These are phyloP conservation scores for Leonotis leonurus DNA, from an alignment of 257 asterid species.

Conservation along the genomic window DNA sequence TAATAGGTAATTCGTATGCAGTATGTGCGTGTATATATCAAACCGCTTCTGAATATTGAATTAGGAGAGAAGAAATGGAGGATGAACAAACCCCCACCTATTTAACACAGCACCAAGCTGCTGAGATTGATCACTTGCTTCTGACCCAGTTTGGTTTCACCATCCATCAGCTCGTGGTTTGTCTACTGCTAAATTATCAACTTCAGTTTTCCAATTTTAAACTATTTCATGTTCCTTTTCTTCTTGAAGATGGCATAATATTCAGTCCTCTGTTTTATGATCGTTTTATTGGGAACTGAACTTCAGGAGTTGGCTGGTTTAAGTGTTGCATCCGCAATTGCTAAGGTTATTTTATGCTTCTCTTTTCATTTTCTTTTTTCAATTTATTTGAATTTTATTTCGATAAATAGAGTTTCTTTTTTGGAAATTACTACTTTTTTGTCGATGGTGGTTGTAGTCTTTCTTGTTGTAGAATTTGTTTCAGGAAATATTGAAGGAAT, in stretches of 20 bases:
- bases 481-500: background rate
- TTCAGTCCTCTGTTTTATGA: background rate
- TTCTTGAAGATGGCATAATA: background rate
- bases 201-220: background rate
- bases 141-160: slow-evolving; percentile 8
- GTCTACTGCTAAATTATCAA: background rate
- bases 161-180: slow-evolving; percentile 27
- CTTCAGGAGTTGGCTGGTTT: slow-evolving; percentile 78
- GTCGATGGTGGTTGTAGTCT: background rate
- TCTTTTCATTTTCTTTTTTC: background rate
- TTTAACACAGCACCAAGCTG: slow-evolving; percentile 19
- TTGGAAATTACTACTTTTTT: background rate
- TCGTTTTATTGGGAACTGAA: background rate
- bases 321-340: slow-evolving; percentile 72
- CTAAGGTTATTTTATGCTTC: slow-evolving; percentile 36
- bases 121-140: slow-evolving; percentile 21
- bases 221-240: background rate
- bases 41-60: no score
- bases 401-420: background rate
- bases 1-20: no score
- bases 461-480: background rate
- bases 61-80: no score
- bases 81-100: slow-evolving; percentile 7
- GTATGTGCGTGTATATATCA: no score
- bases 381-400: background rate